Evolutionary conservation across 208 protist species (phyloP).

Genomic region (Tritrichomonas musculus): DNA sequence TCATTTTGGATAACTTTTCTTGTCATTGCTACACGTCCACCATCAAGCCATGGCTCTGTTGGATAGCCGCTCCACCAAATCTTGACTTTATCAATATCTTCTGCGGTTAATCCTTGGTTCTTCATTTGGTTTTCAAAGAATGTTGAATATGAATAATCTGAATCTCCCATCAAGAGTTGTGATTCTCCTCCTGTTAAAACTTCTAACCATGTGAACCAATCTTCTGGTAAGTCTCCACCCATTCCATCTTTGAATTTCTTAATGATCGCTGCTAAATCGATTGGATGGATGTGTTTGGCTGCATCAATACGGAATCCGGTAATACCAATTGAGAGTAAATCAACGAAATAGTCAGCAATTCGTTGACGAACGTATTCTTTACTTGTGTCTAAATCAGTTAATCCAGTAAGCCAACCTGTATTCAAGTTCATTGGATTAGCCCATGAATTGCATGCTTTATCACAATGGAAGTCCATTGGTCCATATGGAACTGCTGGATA

Average conservation of each 20-base stretch:
- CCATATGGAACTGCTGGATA: constrained; percentile 56
- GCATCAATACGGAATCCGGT: constrained; percentile 54
- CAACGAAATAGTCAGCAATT: constrained; percentile 59
- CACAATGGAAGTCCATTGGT: constrained; percentile 62
- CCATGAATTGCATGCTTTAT: constrained; percentile 59
- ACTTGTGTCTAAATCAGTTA: no score
- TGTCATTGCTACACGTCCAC: not conserved
- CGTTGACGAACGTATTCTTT: no score
- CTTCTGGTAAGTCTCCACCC: constrained; percentile 55
- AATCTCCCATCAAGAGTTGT: constrained; percentile 46
- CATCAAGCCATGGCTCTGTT: constrained; percentile 36
- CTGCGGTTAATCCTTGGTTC: constrained; percentile 40
- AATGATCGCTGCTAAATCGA: constrained; percentile 55
- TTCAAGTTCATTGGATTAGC: constrained; percentile 56
- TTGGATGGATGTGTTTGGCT: constrained; percentile 60
- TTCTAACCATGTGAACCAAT: constrained; percentile 59
- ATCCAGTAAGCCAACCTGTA: constrained; percentile 57
- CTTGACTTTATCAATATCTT: constrained; percentile 60
- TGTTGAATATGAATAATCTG: constrained; percentile 52
- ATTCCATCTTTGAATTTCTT: constrained; percentile 51
- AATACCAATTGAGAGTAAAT: constrained; percentile 50
- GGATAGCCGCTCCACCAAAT: constrained; percentile 60
- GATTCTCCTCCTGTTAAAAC: constrained; percentile 60
- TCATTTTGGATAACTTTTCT: constrained; percentile 61
- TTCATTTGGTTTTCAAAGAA: constrained; percentile 40